Evolutionary conservation across 495 filamentous ascomycete genomes (phyloP).

Genomic region (Hypoxylon subgilvum): DNA sequence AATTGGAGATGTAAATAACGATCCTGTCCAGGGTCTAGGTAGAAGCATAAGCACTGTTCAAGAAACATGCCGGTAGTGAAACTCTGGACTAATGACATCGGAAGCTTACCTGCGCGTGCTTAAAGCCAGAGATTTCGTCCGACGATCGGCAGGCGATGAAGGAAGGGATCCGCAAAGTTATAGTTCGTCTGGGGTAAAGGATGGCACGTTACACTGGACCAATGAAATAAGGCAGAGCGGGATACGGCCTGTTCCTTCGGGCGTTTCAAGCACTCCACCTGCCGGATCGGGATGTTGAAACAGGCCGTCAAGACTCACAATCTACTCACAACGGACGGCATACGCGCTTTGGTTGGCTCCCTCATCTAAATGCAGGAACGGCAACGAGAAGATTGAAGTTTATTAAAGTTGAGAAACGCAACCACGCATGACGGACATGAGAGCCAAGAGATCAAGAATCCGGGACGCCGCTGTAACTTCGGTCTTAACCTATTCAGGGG

Average conservation of each 20-base stretch:
- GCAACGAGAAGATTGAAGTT: conserved; percentile 3
- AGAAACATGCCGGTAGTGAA: not conserved
- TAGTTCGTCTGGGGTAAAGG: conserved; percentile 34
- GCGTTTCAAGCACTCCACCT: conserved; percentile 38
- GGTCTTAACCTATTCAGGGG: conserved; percentile 7
- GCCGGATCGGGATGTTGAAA: conserved; percentile 28
- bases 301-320: conserved; percentile 1
- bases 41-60: not conserved
- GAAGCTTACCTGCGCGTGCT: not conserved
- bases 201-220: conserved; percentile 38
- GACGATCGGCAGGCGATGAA: conserved; percentile 5
- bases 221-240: conserved; percentile 14
- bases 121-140: not conserved
- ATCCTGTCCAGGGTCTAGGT: not conserved
- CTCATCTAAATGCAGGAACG: conserved; percentile 32
- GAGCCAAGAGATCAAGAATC: not conserved
- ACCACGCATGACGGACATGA: conserved; percentile 6
- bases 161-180: not conserved
- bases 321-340: not conserved
- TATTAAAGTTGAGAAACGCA: conserved; percentile 18
- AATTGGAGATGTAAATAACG: not conserved
- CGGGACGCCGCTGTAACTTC: conserved; percentile 21
- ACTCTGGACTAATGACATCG: too few relatives aligned
- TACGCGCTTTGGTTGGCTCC: conserved; percentile 28
- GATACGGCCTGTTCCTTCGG: conserved; percentile 21